These are phyloP conservation scores for Aspergillus sp. DNA, from an alignment of 2,329 filamentous ascomycete species.

Conservation along the genomic window DNA sequence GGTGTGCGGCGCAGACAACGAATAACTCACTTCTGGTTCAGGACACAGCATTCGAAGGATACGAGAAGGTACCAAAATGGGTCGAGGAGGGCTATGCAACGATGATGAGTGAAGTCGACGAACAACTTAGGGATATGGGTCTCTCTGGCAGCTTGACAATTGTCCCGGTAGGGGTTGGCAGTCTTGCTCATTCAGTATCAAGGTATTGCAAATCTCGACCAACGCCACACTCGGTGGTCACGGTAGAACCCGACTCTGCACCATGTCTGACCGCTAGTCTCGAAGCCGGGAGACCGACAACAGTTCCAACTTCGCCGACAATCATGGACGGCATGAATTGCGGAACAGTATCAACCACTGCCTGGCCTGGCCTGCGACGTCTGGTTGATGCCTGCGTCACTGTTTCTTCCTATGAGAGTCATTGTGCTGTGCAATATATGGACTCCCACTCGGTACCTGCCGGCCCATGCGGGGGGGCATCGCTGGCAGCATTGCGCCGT, in stretches of 20 bases:
- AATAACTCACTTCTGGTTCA: slow-evolving; percentile 50
- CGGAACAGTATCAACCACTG: slow-evolving; percentile 55
- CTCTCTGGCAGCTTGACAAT: slow-evolving; percentile 44
- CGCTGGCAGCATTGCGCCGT: slow-evolving; percentile 46
- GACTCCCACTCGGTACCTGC: slow-evolving; percentile 37
- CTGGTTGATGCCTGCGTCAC: slow-evolving; percentile 53
- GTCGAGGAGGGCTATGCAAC: slow-evolving; percentile 71
- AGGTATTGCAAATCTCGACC: slow-evolving; percentile 50
- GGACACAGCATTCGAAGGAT: slow-evolving; percentile 59
- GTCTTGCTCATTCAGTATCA: slow-evolving; percentile 60
- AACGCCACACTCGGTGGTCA: slow-evolving; percentile 40
- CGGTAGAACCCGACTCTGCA: slow-evolving; percentile 61
- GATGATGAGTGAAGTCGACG: slow-evolving; percentile 59
- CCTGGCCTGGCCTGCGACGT: slow-evolving; percentile 51
- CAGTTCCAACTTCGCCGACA: slow-evolving; percentile 49
- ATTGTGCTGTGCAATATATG: slow-evolving; percentile 50
- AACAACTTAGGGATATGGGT: slow-evolving; percentile 43
- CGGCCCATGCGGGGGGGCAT: slow-evolving; percentile 56
- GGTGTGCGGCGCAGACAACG: slow-evolving; percentile 26
- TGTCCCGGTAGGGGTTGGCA: slow-evolving; percentile 63
- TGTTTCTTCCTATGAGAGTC: slow-evolving; percentile 54
- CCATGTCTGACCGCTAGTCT: slow-evolving; percentile 45
- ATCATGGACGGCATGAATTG: slow-evolving; percentile 71
- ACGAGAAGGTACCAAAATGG: slow-evolving; percentile 59
- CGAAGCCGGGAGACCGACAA: slow-evolving; percentile 36